These are phyloP conservation scores for Fusarium brachygibbosum DNA, from an alignment of 2,329 filamentous ascomycete genomes.

Conservation along the genomic window DNA sequence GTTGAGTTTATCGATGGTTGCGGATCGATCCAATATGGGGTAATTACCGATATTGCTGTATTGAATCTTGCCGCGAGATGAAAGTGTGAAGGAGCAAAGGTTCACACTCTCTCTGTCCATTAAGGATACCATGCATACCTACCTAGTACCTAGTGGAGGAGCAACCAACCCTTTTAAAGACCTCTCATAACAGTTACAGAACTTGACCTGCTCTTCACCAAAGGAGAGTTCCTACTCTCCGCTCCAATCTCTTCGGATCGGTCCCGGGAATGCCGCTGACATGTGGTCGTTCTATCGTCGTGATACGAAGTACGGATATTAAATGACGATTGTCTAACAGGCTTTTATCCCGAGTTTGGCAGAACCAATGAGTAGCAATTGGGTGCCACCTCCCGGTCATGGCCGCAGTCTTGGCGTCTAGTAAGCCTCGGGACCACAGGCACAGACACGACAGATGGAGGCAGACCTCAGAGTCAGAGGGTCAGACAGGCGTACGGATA, in stretches of 20 bases:
- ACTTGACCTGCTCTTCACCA: background rate
- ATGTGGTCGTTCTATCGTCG: background rate
- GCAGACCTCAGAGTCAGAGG: constrained; percentile 14
- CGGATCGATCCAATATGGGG: constrained; percentile 27
- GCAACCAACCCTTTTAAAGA: background rate
- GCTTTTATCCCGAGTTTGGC: constrained; percentile 17
- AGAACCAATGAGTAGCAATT: constrained; percentile 28
- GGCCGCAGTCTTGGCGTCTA: constrained; percentile 33
- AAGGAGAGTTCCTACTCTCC: background rate
- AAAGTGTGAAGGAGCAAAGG: constrained; percentile 18
- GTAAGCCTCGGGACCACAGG: constrained; percentile 39
- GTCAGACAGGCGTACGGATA: constrained; percentile 9
- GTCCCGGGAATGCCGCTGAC: constrained; percentile 8
- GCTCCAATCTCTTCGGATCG: background rate
- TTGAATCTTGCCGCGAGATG: constrained; percentile 3
- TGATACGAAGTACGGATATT: constrained; percentile 35
- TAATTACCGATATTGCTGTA: constrained; percentile 15
- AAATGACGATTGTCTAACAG: constrained; percentile 28
- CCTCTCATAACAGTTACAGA: background rate
- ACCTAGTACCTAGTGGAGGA: background rate
- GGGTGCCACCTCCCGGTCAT: constrained; percentile 31
- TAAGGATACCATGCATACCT: background rate
- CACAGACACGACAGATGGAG: constrained; percentile 17
- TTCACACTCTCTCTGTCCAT: background rate
- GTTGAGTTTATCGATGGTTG: constrained; percentile 2